A percentile compares a stretch with the other conserved stretches of the same genome.
phyloP scores from a whole-genome alignment of 108 stramenopile genomes.

The Nitzschia putrida region DNA sequence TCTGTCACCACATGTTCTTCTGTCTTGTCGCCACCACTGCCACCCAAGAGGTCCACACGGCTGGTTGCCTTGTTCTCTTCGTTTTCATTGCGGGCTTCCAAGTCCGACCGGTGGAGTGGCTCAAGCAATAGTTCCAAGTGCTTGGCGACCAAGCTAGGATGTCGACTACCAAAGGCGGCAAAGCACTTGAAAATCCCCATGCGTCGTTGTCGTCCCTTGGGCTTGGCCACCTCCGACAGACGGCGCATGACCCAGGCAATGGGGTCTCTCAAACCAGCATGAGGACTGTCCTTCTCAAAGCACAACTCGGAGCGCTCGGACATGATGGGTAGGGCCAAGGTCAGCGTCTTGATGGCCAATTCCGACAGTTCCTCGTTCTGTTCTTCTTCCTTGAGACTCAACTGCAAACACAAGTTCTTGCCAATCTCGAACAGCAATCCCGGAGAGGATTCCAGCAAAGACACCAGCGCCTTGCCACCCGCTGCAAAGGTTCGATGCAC shows the following conservation, averaged over 20 bases:
- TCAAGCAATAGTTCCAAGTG: conserved; percentile 81
- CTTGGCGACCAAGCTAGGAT: conserved; percentile 45
- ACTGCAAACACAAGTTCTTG: conserved; percentile 65
- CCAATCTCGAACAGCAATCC: conserved; percentile 67
- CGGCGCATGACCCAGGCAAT: conserved; percentile 70
- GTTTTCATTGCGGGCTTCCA: conserved; percentile 61
- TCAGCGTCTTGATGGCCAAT: conserved; percentile 64
- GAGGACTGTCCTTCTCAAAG: conserved; percentile 42
- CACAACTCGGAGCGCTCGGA: conserved; percentile 58
- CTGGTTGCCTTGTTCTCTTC: conserved; percentile 16
- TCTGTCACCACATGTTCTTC: conserved; percentile 19
- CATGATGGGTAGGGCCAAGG: conserved; percentile 65
- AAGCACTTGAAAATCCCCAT: conserved; percentile 83
- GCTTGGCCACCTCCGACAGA: conserved; percentile 79
- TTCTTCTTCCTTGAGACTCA: conserved; percentile 66
- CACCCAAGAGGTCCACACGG: not conserved
- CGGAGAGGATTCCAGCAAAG: conserved; percentile 40
- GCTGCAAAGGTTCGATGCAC: conserved; percentile 15
- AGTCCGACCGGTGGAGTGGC: conserved; percentile 70
- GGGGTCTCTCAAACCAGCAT: conserved; percentile 44
- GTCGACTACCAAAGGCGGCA: conserved; percentile 63
- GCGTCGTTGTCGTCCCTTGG: conserved; percentile 64
- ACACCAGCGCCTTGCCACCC: not conserved
- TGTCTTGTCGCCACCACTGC: not conserved
- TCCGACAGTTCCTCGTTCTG: conserved; percentile 53